Conservation (phyloP, 108 stramenopile species). For the Nannochloropsis salina region DNA sequence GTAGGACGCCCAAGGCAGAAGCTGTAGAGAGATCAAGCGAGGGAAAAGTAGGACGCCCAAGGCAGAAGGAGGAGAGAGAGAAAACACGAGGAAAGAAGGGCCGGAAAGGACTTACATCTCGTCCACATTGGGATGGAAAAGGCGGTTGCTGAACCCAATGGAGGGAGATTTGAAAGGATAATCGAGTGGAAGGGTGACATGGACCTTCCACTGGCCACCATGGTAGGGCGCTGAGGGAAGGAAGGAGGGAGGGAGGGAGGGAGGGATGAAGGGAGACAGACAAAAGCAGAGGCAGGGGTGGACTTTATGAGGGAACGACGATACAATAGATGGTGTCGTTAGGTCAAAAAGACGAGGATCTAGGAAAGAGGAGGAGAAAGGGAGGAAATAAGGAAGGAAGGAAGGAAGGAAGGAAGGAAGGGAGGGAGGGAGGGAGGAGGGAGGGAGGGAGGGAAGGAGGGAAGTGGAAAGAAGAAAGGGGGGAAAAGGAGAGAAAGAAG, state of each 20-base stretch:
- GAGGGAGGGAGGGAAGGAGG: too few species aligned
- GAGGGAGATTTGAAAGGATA: constrained; percentile 57
- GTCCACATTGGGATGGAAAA: constrained; percentile 57
- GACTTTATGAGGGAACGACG: too few species aligned
- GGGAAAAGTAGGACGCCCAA: not conserved
- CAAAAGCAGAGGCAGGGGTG: too few species aligned
- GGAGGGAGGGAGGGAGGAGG: not conserved
- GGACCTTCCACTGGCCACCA: constrained; percentile 55
- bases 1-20: not conserved
- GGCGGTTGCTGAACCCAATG: constrained; percentile 55
- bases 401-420: not conserved
- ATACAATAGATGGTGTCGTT: not conserved
- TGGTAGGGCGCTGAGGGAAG: constrained; percentile 48
- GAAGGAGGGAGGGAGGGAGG: not conserved
- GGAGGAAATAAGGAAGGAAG: not conserved
- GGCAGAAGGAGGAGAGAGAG: too few species aligned
- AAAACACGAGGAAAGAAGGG: not conserved
- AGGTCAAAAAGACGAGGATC: not conserved
- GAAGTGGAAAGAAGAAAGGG: too few species aligned
- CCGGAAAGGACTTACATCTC: constrained; percentile 36
- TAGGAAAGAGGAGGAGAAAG: not conserved
- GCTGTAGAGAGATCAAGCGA: not conserved
- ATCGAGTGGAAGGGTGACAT: constrained; percentile 53
- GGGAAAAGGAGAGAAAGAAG: too few species aligned
- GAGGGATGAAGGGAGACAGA: not conserved